Evolutionary conservation across 192 early-diverging fungal genomes (phyloP), one percentile per base, ranked within the genome.

Genomic region (Backusella morwellensis): DNA sequence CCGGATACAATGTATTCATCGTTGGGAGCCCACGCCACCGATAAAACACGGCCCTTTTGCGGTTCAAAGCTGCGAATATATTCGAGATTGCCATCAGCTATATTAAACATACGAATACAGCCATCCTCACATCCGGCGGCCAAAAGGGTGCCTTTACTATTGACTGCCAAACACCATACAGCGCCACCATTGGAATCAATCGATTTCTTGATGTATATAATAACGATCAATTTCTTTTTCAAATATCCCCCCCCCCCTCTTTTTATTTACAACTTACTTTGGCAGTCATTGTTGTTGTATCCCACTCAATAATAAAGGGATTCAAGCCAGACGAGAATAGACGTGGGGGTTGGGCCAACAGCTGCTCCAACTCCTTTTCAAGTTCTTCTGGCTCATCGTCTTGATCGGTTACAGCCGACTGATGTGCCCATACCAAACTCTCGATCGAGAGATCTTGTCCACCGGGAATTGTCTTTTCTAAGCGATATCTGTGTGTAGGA

Each of bases 71-170:
- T 87, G 21, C 88, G 86, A 77, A 90, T 81, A 74, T 91, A 93
- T 67, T 82, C 81, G 54, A 97, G 81, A 59, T 89, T 84, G 42
- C 86, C 91, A 73, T 94, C 91, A 17, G 88, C 82, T 73, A 99
- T 92, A 79, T 95, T 88, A 74, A 97, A 96, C n/a, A 97, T 79
- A 23, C 97, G 87, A 42, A 97, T 90, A 67, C 88, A 88, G 0
- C 97, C 97, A 84, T 99, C 97, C 75, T 98, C 97, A 75, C 95
- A 97, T 19, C 96, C 97, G 29, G 97, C 88, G 21, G 95, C 97
- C 35, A 99, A 84, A 47, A 88, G 79, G 34, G 93, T 93, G 74
- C 90, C 89, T 29, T 87, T 88, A 67, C 91, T 87, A 74, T 96
- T 95, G 5, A 88, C 88, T 11, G 95, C 90, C 89, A 97, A 93